These are phyloP conservation scores for Lyophyllum semitale DNA, from an alignment of 768 basidiomycete species.

Conservation along the genomic window DNA sequence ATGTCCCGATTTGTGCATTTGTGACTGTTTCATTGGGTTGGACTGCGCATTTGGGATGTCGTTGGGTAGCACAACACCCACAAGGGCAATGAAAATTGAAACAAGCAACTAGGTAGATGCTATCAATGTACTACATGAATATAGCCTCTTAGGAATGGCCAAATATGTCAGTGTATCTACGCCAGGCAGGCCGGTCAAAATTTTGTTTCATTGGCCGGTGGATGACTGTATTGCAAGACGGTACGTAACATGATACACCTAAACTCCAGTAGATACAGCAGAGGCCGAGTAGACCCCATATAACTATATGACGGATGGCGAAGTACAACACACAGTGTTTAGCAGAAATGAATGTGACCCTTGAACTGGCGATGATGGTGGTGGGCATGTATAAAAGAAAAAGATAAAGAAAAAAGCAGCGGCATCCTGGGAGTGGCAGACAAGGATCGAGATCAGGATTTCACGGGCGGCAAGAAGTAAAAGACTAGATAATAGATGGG, in stretches of 20 bases:
- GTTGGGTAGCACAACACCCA: too few species aligned
- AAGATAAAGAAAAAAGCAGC: slow-evolving; percentile 4
- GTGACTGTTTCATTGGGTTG: too few species aligned
- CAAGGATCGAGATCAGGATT: slow-evolving; percentile 3
- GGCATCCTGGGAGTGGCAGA: neutral
- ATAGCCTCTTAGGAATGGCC: too few species aligned
- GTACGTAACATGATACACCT: slow-evolving; percentile 9
- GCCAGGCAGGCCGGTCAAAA: too few species aligned
- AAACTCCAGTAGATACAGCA: slow-evolving; percentile 17
- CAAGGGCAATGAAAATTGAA: too few species aligned
- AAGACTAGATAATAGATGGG: neutral
- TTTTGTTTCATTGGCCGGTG: too few species aligned
- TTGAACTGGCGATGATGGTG: slow-evolving; percentile 1
- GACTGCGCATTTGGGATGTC: too few species aligned
- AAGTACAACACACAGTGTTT: slow-evolving; percentile 9
- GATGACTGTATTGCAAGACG: neutral
- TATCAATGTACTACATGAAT: too few species aligned
- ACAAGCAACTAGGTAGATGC: too few species aligned
- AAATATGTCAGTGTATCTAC: too few species aligned
- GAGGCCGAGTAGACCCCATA: slow-evolving; percentile 5
- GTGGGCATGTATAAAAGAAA: slow-evolving; percentile 15
- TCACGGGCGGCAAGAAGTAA: neutral
- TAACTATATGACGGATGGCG: slow-evolving; percentile 13
- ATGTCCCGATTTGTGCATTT: too few species aligned
- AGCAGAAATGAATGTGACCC: slow-evolving; percentile 12